Evolutionary conservation across 345 rosid genomes (phyloP).

Genomic region (Triadica sebifera): DNA sequence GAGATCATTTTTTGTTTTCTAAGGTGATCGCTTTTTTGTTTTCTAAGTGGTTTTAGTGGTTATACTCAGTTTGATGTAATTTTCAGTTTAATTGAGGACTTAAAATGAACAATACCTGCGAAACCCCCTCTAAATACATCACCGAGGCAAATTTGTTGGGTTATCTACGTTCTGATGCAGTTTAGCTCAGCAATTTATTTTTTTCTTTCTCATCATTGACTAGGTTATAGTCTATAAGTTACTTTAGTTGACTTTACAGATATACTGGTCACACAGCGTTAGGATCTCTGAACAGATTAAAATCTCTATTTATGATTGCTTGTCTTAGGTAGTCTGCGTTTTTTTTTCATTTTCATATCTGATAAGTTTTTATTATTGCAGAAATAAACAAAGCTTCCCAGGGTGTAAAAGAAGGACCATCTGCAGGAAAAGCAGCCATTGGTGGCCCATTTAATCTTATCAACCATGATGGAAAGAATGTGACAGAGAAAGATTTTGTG

Average conservation of each 20-base stretch:
- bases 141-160: too few relatives aligned
- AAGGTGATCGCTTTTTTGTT: too few relatives aligned
- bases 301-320: background rate
- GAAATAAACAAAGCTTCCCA: conserved; percentile 64
- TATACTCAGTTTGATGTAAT: background rate
- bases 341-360: background rate
- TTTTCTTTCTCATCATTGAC: background rate
- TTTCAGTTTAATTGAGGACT: background rate
- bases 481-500: conserved; percentile 73
- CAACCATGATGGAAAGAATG: conserved; percentile 75
- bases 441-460: conserved; percentile 90
- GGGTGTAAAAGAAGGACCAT: conserved; percentile 92
- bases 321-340: too few relatives aligned
- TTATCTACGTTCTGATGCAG: background rate
- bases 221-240: background rate
- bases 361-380: conserved; percentile 30
- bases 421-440: conserved; percentile 89
- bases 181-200: background rate
- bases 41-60: background rate
- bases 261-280: background rate
- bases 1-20: background rate
- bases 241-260: too few relatives aligned
- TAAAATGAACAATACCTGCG: background rate
- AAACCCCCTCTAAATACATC: background rate
- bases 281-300: background rate